Evolutionary conservation across 164 flowering plant species (phyloP).

Genomic region (Cinnamomum micranthum): DNA sequence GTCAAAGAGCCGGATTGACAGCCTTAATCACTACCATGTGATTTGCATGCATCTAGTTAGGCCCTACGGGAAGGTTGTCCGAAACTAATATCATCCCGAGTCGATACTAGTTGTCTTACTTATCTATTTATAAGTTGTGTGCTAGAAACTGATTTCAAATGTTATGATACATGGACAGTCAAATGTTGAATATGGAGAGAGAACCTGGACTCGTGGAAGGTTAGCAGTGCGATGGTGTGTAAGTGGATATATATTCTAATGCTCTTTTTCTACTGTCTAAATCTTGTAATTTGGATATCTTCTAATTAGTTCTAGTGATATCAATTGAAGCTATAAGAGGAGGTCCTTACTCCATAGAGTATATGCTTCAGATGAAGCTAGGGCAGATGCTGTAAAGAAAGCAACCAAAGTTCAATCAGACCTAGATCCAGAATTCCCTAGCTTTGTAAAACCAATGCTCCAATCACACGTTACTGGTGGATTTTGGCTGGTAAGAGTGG

Average conservation of each 20-base stretch:
- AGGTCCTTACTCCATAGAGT: constrained; percentile 34
- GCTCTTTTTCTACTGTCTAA: background rate
- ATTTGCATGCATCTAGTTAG: background rate
- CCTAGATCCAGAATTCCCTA: constrained; percentile 40
- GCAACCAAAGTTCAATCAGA: constrained; percentile 35
- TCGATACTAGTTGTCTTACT: background rate
- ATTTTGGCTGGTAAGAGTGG: constrained; percentile 66
- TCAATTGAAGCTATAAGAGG: constrained; percentile 20
- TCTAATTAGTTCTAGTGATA: background rate
- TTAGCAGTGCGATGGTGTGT: background rate
- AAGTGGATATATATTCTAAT: background rate
- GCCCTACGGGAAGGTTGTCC: background rate
- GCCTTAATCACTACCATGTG: too few relatives aligned
- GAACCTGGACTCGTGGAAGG: constrained; percentile 18
- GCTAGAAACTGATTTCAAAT: background rate
- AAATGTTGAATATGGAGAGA: constrained; percentile 5
- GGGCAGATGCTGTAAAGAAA: constrained; percentile 35
- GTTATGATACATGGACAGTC: constrained; percentile 6
- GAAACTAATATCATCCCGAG: background rate
- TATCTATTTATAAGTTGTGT: background rate
- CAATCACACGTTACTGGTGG: constrained; percentile 68
- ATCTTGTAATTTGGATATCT: background rate
- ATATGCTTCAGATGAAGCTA: constrained; percentile 41
- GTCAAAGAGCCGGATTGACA: too few relatives aligned
- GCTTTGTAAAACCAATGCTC: constrained; percentile 58